phyloP scores from a whole-genome alignment of 805 yeast species.

The Metschnikowia cubensis region DNA sequence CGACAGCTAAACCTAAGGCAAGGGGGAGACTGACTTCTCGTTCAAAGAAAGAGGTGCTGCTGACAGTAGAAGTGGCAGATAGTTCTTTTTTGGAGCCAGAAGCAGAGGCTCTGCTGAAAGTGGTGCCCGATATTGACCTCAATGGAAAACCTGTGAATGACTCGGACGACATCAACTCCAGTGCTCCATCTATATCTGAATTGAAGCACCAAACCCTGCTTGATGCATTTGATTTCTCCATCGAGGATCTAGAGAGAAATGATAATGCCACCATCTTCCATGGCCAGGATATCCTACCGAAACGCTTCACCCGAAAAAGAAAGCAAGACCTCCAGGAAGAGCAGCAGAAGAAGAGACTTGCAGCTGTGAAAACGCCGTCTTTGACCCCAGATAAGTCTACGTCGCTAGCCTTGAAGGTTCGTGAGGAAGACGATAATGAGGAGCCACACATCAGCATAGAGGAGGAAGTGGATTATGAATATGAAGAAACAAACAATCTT shows the following conservation, averaged over 20 bases:
- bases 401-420: slow-evolving; percentile 8
- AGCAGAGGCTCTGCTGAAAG: background rate
- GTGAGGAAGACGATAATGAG: background rate
- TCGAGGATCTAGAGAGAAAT: slow-evolving; percentile 14
- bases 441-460: background rate
- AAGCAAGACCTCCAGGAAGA: slow-evolving; percentile 3
- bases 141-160: background rate
- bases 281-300: slow-evolving; percentile 6
- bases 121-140: slow-evolving; percentile 1
- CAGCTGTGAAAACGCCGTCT: background rate
- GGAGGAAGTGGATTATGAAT: slow-evolving; percentile 1
- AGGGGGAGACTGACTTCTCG: no score
- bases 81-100: background rate
- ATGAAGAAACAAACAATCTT: background rate
- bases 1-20: no score
- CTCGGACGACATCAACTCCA: slow-evolving; percentile 1
- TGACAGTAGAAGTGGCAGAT: slow-evolving; percentile 1
- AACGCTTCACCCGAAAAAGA: slow-evolving; percentile 6
- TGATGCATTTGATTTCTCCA: slow-evolving; percentile 17
- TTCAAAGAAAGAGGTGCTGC: background rate
- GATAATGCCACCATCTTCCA: slow-evolving; percentile 11
- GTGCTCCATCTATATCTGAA: background rate
- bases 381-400: background rate
- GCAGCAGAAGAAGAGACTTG: background rate
- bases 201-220: background rate